Percentiles rank a stretch among this genome's conserved stretches.
These are phyloP conservation scores for Entomortierella beljakovae DNA, from an alignment of 192 early-diverging fungal species.

Conservation along the genomic window DNA sequence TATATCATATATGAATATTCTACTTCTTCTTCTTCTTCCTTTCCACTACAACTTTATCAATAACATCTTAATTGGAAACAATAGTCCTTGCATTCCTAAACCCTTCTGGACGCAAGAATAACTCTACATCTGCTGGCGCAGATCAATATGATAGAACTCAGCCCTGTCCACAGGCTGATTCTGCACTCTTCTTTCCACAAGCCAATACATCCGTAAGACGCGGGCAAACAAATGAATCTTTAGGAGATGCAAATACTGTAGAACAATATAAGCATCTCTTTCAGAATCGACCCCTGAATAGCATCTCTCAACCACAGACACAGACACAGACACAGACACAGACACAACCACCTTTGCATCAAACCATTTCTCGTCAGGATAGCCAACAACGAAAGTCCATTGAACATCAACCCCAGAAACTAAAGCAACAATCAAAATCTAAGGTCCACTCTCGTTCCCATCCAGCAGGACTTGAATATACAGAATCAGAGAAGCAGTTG, in stretches of 20 bases:
- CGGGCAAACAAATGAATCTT: not conserved
- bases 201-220: conserved; percentile 9
- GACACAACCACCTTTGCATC: no score
- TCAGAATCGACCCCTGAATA: conserved; percentile 36
- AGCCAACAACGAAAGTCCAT: not conserved
- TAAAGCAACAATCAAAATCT: not conserved
- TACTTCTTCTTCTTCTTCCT: not conserved
- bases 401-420: not conserved
- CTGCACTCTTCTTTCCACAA: conserved; percentile 2
- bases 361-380: no score
- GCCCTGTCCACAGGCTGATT: no score
- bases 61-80: no score
- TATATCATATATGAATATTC: not conserved
- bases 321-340: conserved; percentile 4
- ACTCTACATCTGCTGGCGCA: conserved; percentile 2
- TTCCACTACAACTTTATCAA: not conserved
- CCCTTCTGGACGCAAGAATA: conserved; percentile 19
- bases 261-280: conserved; percentile 30
- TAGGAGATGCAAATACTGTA: not conserved
- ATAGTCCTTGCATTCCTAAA: conserved; percentile 46
- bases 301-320: not conserved
- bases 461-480: not conserved
- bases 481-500: conserved; percentile 9
- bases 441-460: not conserved
- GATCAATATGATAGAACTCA: no score